Base-by-base conservation (phyloP, 1,284 basidiomycete species). In the Puccinia coronata region DNA sequence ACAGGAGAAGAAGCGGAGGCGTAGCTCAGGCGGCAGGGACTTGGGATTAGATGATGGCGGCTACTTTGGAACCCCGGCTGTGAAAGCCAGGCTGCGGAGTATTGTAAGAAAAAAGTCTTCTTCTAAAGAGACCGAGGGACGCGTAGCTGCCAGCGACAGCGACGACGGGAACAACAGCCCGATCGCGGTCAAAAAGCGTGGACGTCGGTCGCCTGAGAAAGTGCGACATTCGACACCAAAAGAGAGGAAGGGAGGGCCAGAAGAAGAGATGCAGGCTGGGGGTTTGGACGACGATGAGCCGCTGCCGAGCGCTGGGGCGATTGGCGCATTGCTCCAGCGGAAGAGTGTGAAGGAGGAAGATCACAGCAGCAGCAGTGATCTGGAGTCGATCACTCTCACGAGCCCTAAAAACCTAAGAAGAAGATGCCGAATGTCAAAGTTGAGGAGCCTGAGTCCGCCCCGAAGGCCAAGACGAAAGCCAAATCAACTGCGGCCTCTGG, bases 1-100 rank as follows among this genome's bases (percentile, higher is more conserved):
- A 53, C 65, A 78, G 51, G 76, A 78, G 63, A 78, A 69, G 43
- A 78, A 41, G 25, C 25, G 49, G 31, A 78, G 65, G 34, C 39
- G 41, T 16, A 49, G n/a, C 47, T 69, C 63, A 28, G 49, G 18
- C 39, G 59, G 34, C n/a, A 34, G 16, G 8, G 34, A 20, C 6
- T 2, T 55, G n/a, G 61, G 61, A n/a, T 25, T 55, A 18, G 63
- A 67, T 6, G 63, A 78, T 53, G 76, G 63, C n/a, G 76, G 63
- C 20, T 70, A 70, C 53, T 69, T 69, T 67, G 76, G 76, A 49
- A 14, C 14, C 23, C n/a, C 71, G 9, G 41, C 67, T 3, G 39
- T 16, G 14, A 69, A 69, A 28, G 3, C 41, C 18, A 25, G 11
- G 28, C 28, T 25, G 47, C 18, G n/a, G n/a, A 34, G 4, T 14